Evolutionary conservation across 352 stramenopile species (phyloP).

Genomic region (Pythium periplocum): DNA sequence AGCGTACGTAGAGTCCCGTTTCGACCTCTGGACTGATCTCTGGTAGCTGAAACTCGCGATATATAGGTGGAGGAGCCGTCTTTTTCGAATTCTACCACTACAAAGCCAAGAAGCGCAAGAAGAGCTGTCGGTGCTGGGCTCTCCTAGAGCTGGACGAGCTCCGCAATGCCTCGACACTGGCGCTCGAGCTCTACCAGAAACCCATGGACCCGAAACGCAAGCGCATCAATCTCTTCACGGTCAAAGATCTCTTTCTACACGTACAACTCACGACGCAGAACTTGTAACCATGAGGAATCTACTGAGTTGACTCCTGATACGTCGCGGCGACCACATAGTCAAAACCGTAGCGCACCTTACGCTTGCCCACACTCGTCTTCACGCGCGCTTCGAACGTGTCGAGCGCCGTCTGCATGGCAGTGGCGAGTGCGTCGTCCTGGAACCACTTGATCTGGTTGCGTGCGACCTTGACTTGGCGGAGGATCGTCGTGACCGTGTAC

Average conservation of each 20-base stretch:
- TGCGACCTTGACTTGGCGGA: slow-evolving; percentile 80
- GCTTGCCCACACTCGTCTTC: slow-evolving; percentile 5
- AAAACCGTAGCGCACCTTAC: slow-evolving; percentile 53
- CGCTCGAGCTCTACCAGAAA: slow-evolving; percentile 67
- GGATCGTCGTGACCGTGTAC: slow-evolving; percentile 65
- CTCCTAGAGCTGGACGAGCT: slow-evolving; percentile 72
- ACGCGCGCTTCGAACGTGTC: slow-evolving; percentile 33
- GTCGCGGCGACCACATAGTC: slow-evolving; percentile 77
- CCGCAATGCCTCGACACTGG: slow-evolving; percentile 18
- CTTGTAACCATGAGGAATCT: too few relatives aligned
- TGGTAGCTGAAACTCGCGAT: slow-evolving; percentile 1
- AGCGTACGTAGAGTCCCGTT: slow-evolving; percentile 30
- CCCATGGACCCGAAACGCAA: slow-evolving; percentile 62
- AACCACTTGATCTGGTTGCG: slow-evolving; percentile 68
- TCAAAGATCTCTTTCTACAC: slow-evolving; percentile 69
- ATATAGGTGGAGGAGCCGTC: slow-evolving; percentile 43
- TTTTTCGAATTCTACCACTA: slow-evolving; percentile 77
- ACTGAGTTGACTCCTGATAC: too few relatives aligned
- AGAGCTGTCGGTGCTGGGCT: slow-evolving; percentile 70
- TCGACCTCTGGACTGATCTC: not conserved
- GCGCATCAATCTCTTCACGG: slow-evolving; percentile 63
- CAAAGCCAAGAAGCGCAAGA: slow-evolving; percentile 73
- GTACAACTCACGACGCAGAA: slow-evolving; percentile 6
- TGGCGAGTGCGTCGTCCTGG: slow-evolving; percentile 24
- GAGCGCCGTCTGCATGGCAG: slow-evolving; percentile 24